Base-by-base conservation (phyloP, 1,284 basidiomycete species). In the Sporisorium graminicola region DNA sequence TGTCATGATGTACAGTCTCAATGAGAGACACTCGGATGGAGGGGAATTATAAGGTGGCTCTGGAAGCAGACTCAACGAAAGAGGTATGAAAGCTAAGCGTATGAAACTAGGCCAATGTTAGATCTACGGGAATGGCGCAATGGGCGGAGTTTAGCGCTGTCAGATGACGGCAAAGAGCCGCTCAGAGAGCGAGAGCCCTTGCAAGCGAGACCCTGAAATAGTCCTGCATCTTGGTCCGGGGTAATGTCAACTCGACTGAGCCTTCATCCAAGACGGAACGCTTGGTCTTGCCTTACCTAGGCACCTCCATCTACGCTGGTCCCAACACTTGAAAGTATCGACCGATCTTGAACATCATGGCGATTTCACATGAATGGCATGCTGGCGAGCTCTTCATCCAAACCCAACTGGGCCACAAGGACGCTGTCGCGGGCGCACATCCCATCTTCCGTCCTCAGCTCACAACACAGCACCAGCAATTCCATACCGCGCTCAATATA, bases 371-470 rank as follows among this genome's bases (percentile, higher is more conserved):
- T 58, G 51, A 65, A 20, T 74, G 72, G 72, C 72, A 74, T 20
- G 46, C 49, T 22, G 65, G 71, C 58, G 71, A 74, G 37, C 62
- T 74, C 22, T 64, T 40, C 55, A 26, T 74, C 44, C 71, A 74
- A 43, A 27, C 64, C 18, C 49, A 53, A 37, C 55, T 74, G 2
- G 71, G 71, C 16, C 33, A 65, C 60, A 58, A 51, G 20, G 65
- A 68, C 4, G 71, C 71, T 20, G 71, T 74, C 0, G 55, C 71
- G 4, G 61, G 65, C 7, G 71, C 62, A 3, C 71, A 74, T 44
- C 18, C 65, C n/a, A 50, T 51, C 50, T 74, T 68, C 27, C 62
- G 31, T 2, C 71, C 71, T 13, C 61, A 64, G 35, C 65, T 74
- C 14, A 68, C 65, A 16, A 31, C 51, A 3, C 65, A 74, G 58